Conservation (phyloP, 306 rosid genomes). For the Erythrophleum fordii region DNA sequence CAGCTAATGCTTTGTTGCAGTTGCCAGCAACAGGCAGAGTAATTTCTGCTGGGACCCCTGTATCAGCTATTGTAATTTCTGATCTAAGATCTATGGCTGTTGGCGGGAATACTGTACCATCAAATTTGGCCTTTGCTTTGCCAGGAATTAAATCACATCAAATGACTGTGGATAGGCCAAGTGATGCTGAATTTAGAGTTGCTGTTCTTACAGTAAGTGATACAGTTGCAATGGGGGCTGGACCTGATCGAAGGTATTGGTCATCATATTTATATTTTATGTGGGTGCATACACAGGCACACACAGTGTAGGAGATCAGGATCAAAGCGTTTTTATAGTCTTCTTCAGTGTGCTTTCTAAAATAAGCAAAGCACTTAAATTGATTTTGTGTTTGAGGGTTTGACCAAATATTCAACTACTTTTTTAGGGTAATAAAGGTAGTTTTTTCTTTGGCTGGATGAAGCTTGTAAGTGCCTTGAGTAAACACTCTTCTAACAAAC, state of each 20-base stretch:
- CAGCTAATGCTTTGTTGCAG: slow-evolving; percentile 92
- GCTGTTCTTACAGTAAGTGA: slow-evolving; percentile 95
- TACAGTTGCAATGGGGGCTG: slow-evolving; percentile 86
- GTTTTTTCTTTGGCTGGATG: not conserved
- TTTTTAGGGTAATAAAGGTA: not conserved
- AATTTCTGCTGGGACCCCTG: slow-evolving; percentile 67
- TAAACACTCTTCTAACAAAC: not conserved
- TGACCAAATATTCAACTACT: slow-evolving; percentile 8
- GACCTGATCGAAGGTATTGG: slow-evolving; percentile 91
- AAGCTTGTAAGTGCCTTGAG: slow-evolving; percentile 13
- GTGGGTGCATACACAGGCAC: not conserved
- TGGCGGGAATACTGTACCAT: slow-evolving; percentile 36
- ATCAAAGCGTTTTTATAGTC: not conserved
- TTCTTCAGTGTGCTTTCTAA: slow-evolving; percentile 17
- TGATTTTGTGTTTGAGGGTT: slow-evolving; percentile 4
- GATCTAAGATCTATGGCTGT: slow-evolving; percentile 47
- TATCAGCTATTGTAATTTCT: slow-evolving; percentile 74
- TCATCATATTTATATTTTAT: slow-evolving; percentile 30
- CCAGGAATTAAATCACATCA: slow-evolving; percentile 41
- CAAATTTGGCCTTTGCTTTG: slow-evolving; percentile 38
- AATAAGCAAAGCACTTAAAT: slow-evolving; percentile 6
- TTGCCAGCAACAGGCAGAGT: slow-evolving; percentile 70
- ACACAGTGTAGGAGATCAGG: slow-evolving; percentile 15
- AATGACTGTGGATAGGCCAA: slow-evolving; percentile 43
- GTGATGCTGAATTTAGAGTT: slow-evolving; percentile 55